Evolutionary conservation across 768 basidiomycete species (phyloP).

Genomic region (Lactarius indigo): DNA sequence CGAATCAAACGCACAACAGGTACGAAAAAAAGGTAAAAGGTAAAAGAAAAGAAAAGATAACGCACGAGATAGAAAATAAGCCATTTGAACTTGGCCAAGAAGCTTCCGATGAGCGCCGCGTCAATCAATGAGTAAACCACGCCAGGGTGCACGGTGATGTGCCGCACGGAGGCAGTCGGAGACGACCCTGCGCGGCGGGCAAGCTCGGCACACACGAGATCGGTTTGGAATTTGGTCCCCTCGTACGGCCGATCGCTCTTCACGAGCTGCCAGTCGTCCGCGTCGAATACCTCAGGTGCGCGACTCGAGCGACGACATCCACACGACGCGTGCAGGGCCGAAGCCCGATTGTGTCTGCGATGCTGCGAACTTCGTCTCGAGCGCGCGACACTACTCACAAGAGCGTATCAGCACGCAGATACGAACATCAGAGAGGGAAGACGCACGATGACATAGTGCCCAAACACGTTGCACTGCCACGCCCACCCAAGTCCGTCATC

Average conservation of each 20-base stretch:
- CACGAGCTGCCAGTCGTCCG: slow-evolving; percentile 69
- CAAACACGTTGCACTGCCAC: slow-evolving; percentile 85
- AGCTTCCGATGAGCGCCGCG: slow-evolving; percentile 41
- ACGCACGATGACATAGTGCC: slow-evolving; percentile 74
- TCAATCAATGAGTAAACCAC: slow-evolving; percentile 64
- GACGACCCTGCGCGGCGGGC: slow-evolving; percentile 40
- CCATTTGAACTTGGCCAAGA: slow-evolving; percentile 48
- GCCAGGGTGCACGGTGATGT: slow-evolving; percentile 68
- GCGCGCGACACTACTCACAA: slow-evolving; percentile 53
- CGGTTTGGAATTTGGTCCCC: slow-evolving; percentile 72
- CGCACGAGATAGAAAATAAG: slow-evolving; percentile 63
- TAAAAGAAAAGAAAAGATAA: slow-evolving; percentile 15
- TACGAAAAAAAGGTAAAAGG: slow-evolving; percentile 3
- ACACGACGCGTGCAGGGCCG: slow-evolving; percentile 58
- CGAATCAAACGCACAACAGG: neutral
- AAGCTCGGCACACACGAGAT: slow-evolving; percentile 57
- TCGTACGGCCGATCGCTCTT: slow-evolving; percentile 64
- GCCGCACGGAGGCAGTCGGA: slow-evolving; percentile 38
- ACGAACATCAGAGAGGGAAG: neutral
- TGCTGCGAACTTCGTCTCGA: slow-evolving; percentile 51
- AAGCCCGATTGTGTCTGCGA: slow-evolving; percentile 33
- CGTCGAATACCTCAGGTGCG: slow-evolving; percentile 51
- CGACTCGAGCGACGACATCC: slow-evolving; percentile 75
- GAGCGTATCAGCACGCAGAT: neutral
- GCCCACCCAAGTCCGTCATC: slow-evolving; percentile 72